A percentile compares a stretch with the other conserved stretches of the same genome.
Evolutionary conservation across 140 eudicot species (phyloP).

Genomic region (Cichorium intybus): DNA sequence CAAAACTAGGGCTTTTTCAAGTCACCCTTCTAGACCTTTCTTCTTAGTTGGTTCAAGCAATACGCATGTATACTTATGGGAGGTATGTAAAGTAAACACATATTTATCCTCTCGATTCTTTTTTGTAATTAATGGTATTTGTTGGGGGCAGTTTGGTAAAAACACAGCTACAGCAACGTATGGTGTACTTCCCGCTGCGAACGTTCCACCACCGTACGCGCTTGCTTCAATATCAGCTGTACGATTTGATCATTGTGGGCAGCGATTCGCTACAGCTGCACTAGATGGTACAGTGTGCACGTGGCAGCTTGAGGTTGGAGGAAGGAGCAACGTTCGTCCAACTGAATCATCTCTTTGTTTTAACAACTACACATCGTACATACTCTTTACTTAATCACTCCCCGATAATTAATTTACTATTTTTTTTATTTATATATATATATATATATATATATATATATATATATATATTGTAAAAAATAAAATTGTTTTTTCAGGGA

Average conservation of each 20-base stretch:
- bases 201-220: constrained; percentile 95
- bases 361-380: constrained; percentile 80
- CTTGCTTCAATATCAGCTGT: constrained; percentile 94
- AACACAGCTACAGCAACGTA: constrained; percentile 92
- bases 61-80: constrained; percentile 89
- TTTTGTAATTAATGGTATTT: background rate
- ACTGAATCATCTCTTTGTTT: constrained; percentile 92
- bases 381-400: background rate
- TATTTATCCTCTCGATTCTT: background rate
- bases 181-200: constrained; percentile 98
- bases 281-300: constrained; percentile 97
- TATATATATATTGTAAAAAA: too few species aligned
- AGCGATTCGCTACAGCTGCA: constrained; percentile 87
- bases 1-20: constrained; percentile 70
- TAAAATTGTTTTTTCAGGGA: constrained; percentile 66
- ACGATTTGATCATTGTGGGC: constrained; percentile 86
- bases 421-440: too few species aligned
- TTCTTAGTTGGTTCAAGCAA: constrained; percentile 98
- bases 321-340: constrained; percentile 90
- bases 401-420: background rate
- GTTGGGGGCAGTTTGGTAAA: constrained; percentile 68
- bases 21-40: constrained; percentile 92
- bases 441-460: too few species aligned
- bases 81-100: constrained; percentile 45
- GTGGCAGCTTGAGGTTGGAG: constrained; percentile 99